These are phyloP conservation scores for Lonicera japonica DNA, from an alignment of 129 eudicot genomes.

Conservation along the genomic window DNA sequence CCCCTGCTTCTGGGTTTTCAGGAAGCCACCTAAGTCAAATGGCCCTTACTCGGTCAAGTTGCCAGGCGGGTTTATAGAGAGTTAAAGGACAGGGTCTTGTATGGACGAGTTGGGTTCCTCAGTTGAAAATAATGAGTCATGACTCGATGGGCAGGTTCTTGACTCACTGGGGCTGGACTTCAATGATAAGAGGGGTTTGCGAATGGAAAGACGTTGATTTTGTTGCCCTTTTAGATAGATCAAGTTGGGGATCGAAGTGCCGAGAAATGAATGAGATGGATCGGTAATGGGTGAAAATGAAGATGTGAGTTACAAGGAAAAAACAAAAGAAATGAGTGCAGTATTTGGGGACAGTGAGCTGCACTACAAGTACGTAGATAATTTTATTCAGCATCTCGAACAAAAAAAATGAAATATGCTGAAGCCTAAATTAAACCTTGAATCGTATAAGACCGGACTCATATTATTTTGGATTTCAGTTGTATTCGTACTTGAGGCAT, in stretches of 20 bases:
- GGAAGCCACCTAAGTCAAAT: slow-evolving; percentile 16
- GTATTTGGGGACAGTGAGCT: slow-evolving; percentile 25
- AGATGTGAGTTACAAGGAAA: slow-evolving; percentile 22
- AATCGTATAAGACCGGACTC: too few species aligned
- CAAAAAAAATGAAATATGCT: too few species aligned
- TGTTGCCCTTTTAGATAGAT: slow-evolving; percentile 49
- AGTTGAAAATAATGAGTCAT: slow-evolving; percentile 36
- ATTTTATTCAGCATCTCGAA: slow-evolving; percentile 20
- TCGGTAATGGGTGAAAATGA: slow-evolving; percentile 19
- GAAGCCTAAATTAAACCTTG: too few species aligned
- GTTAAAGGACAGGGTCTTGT: slow-evolving; percentile 36
- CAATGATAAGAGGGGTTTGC: slow-evolving; percentile 39
- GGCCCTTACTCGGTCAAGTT: slow-evolving; percentile 19
- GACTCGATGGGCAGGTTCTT: slow-evolving; percentile 50
- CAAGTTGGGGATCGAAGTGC: slow-evolving; percentile 43
- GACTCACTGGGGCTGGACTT: slow-evolving; percentile 64
- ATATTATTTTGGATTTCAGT: too few species aligned
- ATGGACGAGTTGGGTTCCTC: slow-evolving; percentile 57
- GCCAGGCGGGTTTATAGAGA: slow-evolving; percentile 42
- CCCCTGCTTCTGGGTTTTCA: slow-evolving; percentile 38
- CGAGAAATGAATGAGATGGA: slow-evolving; percentile 43
- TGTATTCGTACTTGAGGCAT: too few species aligned
- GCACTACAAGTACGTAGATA: slow-evolving; percentile 15
- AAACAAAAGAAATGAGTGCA: slow-evolving; percentile 21
- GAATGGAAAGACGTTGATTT: slow-evolving; percentile 38